Percentiles rank a stretch among this genome's conserved stretches.
phyloP scores from a whole-genome alignment of 148 eudicot species.

The Rhododendron kiyosumense region DNA sequence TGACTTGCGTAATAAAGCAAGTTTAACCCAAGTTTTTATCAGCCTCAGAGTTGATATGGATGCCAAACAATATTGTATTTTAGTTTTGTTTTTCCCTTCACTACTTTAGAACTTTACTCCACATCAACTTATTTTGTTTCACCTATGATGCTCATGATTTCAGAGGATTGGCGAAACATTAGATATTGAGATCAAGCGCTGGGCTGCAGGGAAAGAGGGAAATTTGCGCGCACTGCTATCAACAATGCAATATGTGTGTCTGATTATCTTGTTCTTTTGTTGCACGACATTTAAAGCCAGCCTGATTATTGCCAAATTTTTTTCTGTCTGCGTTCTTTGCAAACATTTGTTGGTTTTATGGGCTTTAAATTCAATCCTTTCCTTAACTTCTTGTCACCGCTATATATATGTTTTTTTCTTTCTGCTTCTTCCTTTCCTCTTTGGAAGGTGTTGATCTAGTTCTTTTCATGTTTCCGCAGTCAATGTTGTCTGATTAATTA shows the following conservation, averaged over 20 bases:
- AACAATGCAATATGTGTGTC: constrained; percentile 66
- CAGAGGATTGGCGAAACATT: constrained; percentile 62
- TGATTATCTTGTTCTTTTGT: constrained; percentile 1
- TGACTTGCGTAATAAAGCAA: neutral
- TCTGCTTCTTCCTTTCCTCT: neutral
- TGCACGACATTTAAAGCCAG: neutral
- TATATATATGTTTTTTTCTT: neutral
- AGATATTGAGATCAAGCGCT: constrained; percentile 62
- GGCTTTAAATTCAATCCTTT: neutral
- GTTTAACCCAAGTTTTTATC: neutral
- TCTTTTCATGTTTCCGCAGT: constrained; percentile 2
- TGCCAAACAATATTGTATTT: neutral
- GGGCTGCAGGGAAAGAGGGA: constrained; percentile 75
- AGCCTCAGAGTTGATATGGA: neutral
- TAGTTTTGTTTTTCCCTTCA: neutral
- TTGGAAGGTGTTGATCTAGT: constrained; percentile 2
- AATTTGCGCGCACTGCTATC: constrained; percentile 70
- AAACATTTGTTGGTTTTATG: neutral
- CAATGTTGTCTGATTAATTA: neutral
- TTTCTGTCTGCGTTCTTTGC: neutral
- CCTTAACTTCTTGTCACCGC: neutral
- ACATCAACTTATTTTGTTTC: neutral
- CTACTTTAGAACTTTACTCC: neutral
- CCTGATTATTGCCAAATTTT: neutral
- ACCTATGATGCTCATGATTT: constrained; percentile 4